A percentile compares a stretch with the other conserved stretches of the same genome.
phyloP scores from a whole-genome alignment of 805 yeast genomes.

The Cyberlindnera xylosilytica region DNA sequence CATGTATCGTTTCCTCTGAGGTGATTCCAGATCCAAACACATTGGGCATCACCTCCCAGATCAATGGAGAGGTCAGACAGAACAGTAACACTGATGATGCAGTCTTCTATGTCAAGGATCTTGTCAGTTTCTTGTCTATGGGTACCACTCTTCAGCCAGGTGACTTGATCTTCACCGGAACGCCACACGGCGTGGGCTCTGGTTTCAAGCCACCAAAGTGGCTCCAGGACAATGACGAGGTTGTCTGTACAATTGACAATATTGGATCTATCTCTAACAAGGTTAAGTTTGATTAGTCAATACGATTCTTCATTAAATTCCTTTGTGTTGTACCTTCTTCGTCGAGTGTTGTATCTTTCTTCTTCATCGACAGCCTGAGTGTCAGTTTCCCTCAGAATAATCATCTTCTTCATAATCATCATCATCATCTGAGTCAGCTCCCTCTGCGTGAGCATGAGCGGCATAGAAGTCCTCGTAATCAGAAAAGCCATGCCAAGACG shows the following conservation, averaged over 20 bases:
- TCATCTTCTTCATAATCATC: neutral
- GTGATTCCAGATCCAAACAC: conserved; percentile 28
- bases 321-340: no score
- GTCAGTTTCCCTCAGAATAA: neutral
- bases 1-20: conserved; percentile 41
- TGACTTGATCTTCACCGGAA: conserved; percentile 53
- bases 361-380: neutral
- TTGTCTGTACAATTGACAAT: conserved; percentile 38
- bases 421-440: neutral
- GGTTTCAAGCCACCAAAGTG: conserved; percentile 41
- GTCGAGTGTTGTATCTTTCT: no score
- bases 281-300: conserved; percentile 8
- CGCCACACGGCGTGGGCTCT: conserved; percentile 54
- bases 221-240: conserved; percentile 43
- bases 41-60: conserved; percentile 36
- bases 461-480: no score
- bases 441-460: no score
- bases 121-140: conserved; percentile 43
- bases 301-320: no score
- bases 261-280: conserved; percentile 42
- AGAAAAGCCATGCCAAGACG: neutral
- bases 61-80: conserved; percentile 49
- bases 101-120: conserved; percentile 44
- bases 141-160: conserved; percentile 54
- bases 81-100: conserved; percentile 43